Evolutionary conservation across 768 basidiomycete genomes (phyloP).

Genomic region (Phylloporus rhodoxanthus): DNA sequence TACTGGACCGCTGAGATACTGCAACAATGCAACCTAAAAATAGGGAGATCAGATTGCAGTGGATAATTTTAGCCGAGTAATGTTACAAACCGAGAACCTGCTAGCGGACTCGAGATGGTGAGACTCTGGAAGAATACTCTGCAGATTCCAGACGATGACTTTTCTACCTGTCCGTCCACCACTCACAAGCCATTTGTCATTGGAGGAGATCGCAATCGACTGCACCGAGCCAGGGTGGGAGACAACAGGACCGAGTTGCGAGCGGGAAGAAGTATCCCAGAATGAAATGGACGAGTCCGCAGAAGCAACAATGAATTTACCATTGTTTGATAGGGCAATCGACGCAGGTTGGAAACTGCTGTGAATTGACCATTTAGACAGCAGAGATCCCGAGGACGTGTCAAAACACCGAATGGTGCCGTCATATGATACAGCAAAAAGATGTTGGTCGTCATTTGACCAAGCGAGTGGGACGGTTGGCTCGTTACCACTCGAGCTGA

Average conservation of each 20-base stretch:
- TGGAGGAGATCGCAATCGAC: constrained; percentile 9
- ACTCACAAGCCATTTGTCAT: constrained; percentile 8
- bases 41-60: background rate
- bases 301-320: constrained; percentile 11
- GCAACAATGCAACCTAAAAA: constrained; percentile 5
- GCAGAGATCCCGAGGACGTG: constrained; percentile 4
- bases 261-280: constrained; percentile 9
- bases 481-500: constrained; percentile 12
- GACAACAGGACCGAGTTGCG: constrained; percentile 9
- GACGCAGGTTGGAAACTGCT: constrained; percentile 3
- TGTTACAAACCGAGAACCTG: constrained; percentile 1
- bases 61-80: background rate
- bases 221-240: constrained; percentile 5
- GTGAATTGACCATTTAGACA: constrained; percentile 12
- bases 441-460: constrained; percentile 10
- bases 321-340: constrained; percentile 6
- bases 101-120: background rate
- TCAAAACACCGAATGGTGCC: constrained; percentile 12
- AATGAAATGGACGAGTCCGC: constrained; percentile 8
- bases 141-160: constrained; percentile 6
- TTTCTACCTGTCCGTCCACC: constrained; percentile 7
- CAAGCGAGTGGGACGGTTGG: constrained; percentile 14
- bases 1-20: background rate
- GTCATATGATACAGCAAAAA: constrained; percentile 8
- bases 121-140: constrained; percentile 5